Percentiles rank a stretch among this genome's conserved stretches.
Evolutionary conservation across 192 early-diverging fungal genomes (phyloP).

Genomic region (Coemansia sp.): DNA sequence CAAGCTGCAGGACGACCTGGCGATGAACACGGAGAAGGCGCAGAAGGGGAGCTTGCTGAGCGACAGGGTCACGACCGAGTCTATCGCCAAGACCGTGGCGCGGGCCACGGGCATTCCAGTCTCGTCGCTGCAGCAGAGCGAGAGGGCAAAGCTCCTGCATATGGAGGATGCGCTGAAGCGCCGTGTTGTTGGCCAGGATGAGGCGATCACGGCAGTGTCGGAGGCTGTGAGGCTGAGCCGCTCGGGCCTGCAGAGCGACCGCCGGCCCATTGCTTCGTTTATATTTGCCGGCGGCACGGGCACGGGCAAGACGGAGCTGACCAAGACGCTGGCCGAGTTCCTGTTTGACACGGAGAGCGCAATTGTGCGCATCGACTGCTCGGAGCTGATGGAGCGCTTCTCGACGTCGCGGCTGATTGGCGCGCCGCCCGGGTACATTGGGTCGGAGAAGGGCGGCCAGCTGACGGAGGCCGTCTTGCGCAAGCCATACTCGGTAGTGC

Average conservation of each 20-base stretch:
- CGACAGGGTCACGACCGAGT: constrained; percentile 73
- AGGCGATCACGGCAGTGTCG: constrained; percentile 60
- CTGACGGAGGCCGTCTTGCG: constrained; percentile 73
- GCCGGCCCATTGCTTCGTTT: constrained; percentile 68
- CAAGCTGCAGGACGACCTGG: constrained; percentile 59
- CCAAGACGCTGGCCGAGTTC: constrained; percentile 70
- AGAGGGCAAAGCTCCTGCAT: constrained; percentile 63
- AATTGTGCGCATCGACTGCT: constrained; percentile 75
- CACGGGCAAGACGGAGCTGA: constrained; percentile 75
- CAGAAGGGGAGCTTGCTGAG: constrained; percentile 57
- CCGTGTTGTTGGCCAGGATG: constrained; percentile 69
- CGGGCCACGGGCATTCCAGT: constrained; percentile 79
- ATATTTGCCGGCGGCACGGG: constrained; percentile 83
- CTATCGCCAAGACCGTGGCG: constrained; percentile 68
- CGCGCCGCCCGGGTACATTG: constrained; percentile 75
- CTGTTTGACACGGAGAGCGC: constrained; percentile 68
- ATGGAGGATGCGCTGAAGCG: constrained; percentile 58
- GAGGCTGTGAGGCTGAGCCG: constrained; percentile 71
- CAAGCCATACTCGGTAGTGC: constrained; percentile 70
- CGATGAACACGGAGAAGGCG: constrained; percentile 49
- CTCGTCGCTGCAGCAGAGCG: constrained; percentile 59
- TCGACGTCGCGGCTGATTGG: constrained; percentile 69
- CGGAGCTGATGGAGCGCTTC: constrained; percentile 70
- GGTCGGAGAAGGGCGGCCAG: constrained; percentile 72
- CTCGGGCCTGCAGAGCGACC: constrained; percentile 70